These are phyloP conservation scores for Ophiostoma ips DNA, from an alignment of 2,329 filamentous ascomycete species.

Conservation along the genomic window DNA sequence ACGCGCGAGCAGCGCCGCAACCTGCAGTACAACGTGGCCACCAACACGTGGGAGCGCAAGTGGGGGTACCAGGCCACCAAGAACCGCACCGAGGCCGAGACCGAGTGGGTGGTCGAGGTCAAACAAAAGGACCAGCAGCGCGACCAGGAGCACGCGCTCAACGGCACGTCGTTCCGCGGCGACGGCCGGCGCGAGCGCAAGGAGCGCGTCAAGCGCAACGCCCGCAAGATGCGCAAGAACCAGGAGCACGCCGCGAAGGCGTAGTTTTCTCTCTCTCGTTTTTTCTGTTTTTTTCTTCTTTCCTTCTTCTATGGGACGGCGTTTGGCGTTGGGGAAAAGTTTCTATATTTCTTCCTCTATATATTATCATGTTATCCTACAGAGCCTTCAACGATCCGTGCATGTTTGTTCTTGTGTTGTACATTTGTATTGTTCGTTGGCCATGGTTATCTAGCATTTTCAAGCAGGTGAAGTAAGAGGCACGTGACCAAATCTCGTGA, in stretches of 20 bases:
- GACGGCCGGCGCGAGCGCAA: constrained; percentile 50
- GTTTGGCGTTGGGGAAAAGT: neutral
- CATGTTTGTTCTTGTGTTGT: neutral
- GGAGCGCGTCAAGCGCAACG: constrained; percentile 58
- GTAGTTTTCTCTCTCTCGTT: neutral
- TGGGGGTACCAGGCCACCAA: constrained; percentile 77
- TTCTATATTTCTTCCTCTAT: neutral
- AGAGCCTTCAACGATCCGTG: neutral
- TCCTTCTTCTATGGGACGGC: too few relatives aligned
- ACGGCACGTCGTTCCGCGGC: constrained; percentile 46
- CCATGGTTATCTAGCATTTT: too few relatives aligned
- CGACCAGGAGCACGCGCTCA: constrained; percentile 43
- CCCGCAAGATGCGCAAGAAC: constrained; percentile 56
- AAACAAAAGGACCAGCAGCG: constrained; percentile 55
- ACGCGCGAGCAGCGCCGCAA: constrained; percentile 60
- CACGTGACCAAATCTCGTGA: too few relatives aligned
- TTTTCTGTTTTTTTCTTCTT: neutral
- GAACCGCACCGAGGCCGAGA: constrained; percentile 63
- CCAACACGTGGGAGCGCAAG: constrained; percentile 78
- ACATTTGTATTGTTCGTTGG: neutral
- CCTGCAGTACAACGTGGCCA: constrained; percentile 70
- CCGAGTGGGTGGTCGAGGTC: constrained; percentile 86
- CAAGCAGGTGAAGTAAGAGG: too few relatives aligned
- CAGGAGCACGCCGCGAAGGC: constrained; percentile 30
- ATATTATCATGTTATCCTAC: neutral